phyloP scores from a whole-genome alignment of 2,329 filamentous ascomycete species.

The Verticillium klebahnii region DNA sequence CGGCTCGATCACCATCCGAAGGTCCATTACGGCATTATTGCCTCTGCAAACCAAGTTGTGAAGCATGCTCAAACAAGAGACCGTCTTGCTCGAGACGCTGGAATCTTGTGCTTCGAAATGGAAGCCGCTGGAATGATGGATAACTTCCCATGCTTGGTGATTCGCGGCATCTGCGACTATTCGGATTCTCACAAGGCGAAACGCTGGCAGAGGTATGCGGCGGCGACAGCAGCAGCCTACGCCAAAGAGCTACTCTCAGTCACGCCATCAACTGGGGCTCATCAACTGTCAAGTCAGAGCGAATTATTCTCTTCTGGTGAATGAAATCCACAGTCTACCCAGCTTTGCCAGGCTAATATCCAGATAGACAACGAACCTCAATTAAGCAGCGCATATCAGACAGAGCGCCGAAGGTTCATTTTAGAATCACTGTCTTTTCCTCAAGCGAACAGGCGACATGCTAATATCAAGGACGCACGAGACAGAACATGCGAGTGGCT shows the following conservation, averaged over 20 bases:
- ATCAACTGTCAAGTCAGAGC: no score
- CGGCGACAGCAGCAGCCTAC: slow-evolving; percentile 23
- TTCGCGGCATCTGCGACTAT: slow-evolving; percentile 32
- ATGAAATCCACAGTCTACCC: no score
- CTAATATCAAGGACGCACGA: slow-evolving; percentile 30
- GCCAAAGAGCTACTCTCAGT: slow-evolving; percentile 14
- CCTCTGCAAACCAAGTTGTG: slow-evolving; percentile 4
- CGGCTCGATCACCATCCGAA: neutral
- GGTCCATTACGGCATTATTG: slow-evolving; percentile 1
- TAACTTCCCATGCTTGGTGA: slow-evolving; percentile 22
- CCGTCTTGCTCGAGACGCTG: slow-evolving; percentile 10
- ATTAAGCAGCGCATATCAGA: slow-evolving; percentile 10
- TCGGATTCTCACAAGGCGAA: slow-evolving; percentile 33
- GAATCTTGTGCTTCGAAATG: slow-evolving; percentile 20
- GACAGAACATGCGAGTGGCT: slow-evolving; percentile 36
- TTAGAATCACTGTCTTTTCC: slow-evolving; percentile 27
- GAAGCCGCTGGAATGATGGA: slow-evolving; percentile 18
- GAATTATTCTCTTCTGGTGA: no score
- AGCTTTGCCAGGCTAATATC: no score
- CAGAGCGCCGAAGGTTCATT: slow-evolving; percentile 14
- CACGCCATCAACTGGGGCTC: neutral
- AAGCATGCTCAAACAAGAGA: slow-evolving; percentile 18
- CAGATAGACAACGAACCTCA: no score
- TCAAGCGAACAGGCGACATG: slow-evolving; percentile 30
- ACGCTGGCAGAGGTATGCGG: slow-evolving; percentile 28